Evolutionary conservation across 495 filamentous ascomycete genomes (phyloP).

Genomic region (Penicillium dipodomyicola): DNA sequence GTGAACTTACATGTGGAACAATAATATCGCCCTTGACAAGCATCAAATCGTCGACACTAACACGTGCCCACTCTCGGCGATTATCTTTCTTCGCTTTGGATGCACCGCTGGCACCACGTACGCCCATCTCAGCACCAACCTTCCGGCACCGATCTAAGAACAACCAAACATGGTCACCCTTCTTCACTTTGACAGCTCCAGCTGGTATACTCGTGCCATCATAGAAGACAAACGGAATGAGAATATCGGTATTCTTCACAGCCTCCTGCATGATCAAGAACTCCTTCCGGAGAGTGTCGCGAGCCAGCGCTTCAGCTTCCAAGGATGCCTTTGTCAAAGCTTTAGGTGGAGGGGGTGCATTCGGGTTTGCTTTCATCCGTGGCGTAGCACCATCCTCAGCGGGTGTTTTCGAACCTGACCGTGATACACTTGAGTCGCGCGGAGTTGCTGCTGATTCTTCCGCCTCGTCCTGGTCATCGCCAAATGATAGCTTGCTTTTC

Average conservation of each 20-base stretch:
- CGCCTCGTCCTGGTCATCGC: conserved; percentile 52
- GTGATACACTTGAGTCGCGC: conserved; percentile 36
- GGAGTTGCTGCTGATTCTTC: conserved; percentile 36
- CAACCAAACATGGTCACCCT: conserved; percentile 87
- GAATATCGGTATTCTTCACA: conserved; percentile 84
- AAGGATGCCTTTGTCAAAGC: conserved; percentile 83
- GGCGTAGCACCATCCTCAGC: conserved; percentile 39
- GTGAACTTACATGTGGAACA: conserved; percentile 78
- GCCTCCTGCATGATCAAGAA: conserved; percentile 80
- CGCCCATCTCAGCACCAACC: conserved; percentile 78
- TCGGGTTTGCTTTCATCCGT: conserved; percentile 66
- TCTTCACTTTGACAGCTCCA: conserved; percentile 79
- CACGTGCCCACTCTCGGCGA: conserved; percentile 83
- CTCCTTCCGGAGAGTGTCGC: conserved; percentile 80
- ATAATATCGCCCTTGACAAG: conserved; percentile 89
- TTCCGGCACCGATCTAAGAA: conserved; percentile 89
- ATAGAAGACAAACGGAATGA: conserved; percentile 96
- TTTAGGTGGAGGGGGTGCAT: conserved; percentile 68
- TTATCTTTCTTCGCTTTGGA: conserved; percentile 59
- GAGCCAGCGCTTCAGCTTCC: conserved; percentile 73
- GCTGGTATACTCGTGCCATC: conserved; percentile 95
- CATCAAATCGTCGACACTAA: conserved; percentile 96
- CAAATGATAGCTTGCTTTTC: conserved; percentile 71
- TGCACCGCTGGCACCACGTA: conserved; percentile 55
- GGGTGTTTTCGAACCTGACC: conserved; percentile 40